Evolutionary conservation across 2,329 filamentous ascomycete genomes (phyloP), one percentile per base, ranked within the genome.

Genomic region (Aspergillus sp.): DNA sequence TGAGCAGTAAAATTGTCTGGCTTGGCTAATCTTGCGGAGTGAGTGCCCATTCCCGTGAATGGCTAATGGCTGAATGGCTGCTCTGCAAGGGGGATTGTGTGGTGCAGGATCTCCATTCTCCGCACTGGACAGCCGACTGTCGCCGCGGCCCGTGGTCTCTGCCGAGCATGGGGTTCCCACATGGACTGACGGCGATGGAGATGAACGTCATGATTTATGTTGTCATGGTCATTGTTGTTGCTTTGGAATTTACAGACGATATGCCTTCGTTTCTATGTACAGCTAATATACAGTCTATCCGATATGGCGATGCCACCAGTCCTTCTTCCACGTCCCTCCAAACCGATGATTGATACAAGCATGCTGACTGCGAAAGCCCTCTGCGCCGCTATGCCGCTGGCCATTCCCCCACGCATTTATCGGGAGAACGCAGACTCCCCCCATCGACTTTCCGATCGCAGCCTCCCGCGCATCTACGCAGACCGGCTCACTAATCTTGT

Each of bases 391-490:
- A 52, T 74, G 71, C 37, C 72, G 62, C 57, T 74, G 72, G 14
- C 72, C 72, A 59, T 73, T 74, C 0, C 69, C 72, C 72, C 72
- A 74, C 2, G 64, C 68, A 70, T 96, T 97, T 39, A 96, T 77
- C 0, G 93, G 93, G 46, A 98, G 76, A 6, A 96, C 87, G 89
- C 96, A 96, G 61, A 96, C 86, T 3, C 91, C 90, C 25, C 90
- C 90, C 67, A 91, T 86, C 8, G 84, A 84, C 19, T 87, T 81
- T 1, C 90, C 66, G 3, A 54, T 9, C 31, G 48, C 58, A 2
- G 66, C 60, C 15, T 70, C 66, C 0, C 58, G 57, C 0, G 60
- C 66, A 11, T 68, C 62, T 1, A 71, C 58, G 45, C 71, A 73
- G 8, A 72, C 21, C 1, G 66, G 62, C 4, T 68, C 43, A 4